Evolutionary conservation across 2,329 filamentous ascomycete species (phyloP).

Genomic region (Ceratocystis lukuohia): DNA sequence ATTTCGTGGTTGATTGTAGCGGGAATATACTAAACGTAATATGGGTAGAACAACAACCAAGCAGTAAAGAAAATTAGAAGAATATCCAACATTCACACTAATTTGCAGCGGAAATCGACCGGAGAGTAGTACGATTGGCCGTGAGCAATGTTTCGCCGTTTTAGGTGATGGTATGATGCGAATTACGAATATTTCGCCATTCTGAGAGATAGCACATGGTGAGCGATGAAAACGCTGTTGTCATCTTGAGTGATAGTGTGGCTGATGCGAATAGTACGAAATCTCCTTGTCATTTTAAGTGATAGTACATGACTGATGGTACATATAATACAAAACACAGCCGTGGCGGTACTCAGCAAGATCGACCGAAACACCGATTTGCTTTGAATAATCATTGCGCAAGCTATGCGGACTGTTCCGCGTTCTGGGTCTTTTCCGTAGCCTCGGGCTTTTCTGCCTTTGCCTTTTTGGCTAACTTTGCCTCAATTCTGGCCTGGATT

Average conservation of each 20-base stretch:
- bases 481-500: conserved; percentile 14
- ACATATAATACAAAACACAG: conserved; percentile 17
- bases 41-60: no score
- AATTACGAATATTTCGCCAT: no score
- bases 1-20: no score
- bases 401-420: background rate
- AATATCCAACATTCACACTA: no score
- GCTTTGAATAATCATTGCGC: background rate
- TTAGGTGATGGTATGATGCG: no score
- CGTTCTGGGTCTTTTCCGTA: background rate
- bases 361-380: background rate
- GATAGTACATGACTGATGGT: conserved; percentile 15
- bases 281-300: conserved; percentile 1
- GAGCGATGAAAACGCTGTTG: no score
- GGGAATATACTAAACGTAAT: no score
- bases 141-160: no score
- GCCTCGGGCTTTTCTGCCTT: background rate
- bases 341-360: background rate
- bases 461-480: conserved; percentile 13
- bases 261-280: background rate
- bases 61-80: no score
- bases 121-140: no score
- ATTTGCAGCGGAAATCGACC: no score
- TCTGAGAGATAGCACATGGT: no score
- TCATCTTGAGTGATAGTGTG: background rate